Evolutionary conservation across 805 yeast genomes (phyloP), one percentile per base, ranked within the genome.

Genomic region (Kazachstania africana): DNA sequence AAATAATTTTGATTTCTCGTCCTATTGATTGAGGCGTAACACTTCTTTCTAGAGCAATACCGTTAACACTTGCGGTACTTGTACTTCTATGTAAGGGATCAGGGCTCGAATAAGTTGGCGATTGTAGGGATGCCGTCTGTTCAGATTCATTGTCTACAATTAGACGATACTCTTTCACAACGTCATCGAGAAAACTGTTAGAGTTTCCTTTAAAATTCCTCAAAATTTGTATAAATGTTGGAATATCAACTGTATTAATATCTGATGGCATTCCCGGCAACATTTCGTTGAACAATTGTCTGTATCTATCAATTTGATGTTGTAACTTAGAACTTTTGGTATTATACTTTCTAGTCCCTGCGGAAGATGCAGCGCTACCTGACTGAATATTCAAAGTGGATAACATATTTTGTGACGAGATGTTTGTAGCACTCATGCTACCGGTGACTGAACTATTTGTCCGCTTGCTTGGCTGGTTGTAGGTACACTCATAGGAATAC

Each of bases 401-500:
- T 16, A 14, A 14, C 13, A 28, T 8, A 20, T 21, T 14, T n/a
- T 10, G 16, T 9, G 17, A 14, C 12, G 18, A 29, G n/a, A 24
- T 12, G 13, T 23, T 24, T 6, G 24, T n/a, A 12, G 26, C 6
- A 4, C 6, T 16, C 3, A 19, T 6, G 17, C 10, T 13, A 21
- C 19, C 12, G n/a, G 20, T 21, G 9, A 16, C 8, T 25, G 12
- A 8, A 25, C 15, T 25, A 15, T 26, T 14, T n/a, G 22, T 6
- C 12, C 54, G 41, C 34, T 46, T 50, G 3, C 78, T 66, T 8
- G 93, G 88, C 46, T 81, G 83, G 47, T 79, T 81, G 51, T 84
- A 84, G 0, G 93, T 73, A 56, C 95, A 84, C 35, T 72, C 78
- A 53, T 79, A 81, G 14, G 82, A 73, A 57, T 83, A 85, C 1